Percentiles rank a stretch among this genome's conserved stretches.
phyloP scores from a whole-genome alignment of 768 basidiomycete genomes.

The Podaxis sp. region DNA sequence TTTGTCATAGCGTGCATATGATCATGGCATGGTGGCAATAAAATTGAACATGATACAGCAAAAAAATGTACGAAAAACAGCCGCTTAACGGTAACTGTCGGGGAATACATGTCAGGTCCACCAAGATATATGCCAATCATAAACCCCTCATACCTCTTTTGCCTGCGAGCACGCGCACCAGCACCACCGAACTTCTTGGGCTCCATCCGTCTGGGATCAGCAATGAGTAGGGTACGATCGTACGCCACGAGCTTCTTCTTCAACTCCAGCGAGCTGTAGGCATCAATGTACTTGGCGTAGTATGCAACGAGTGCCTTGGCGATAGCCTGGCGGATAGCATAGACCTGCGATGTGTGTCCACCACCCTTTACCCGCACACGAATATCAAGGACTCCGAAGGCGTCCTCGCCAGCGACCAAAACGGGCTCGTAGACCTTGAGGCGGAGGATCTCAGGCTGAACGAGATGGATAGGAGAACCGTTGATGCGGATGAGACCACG shows the following conservation, averaged over 20 bases:
- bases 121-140: neutral
- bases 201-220: conserved; percentile 96
- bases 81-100: conserved; percentile 75
- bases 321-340: conserved; percentile 98
- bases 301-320: conserved; percentile 97
- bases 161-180: conserved; percentile 97
- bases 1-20: conserved; percentile 22
- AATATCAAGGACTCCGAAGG: conserved; percentile 87
- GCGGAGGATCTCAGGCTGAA: conserved; percentile 93
- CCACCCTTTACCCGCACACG: conserved; percentile 98
- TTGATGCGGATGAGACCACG: conserved; percentile 96
- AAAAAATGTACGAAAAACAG: conserved; percentile 33
- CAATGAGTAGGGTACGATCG: conserved; percentile 87
- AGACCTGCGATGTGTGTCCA: conserved; percentile 98
- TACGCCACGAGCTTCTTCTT: conserved; percentile 98
- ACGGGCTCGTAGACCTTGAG: conserved; percentile 98
- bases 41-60: conserved; percentile 46
- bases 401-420: conserved; percentile 89
- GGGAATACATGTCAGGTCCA: conserved; percentile 16
- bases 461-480: conserved; percentile 93
- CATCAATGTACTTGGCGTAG: conserved; percentile 98
- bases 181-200: conserved; percentile 99
- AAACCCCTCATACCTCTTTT: conserved; percentile 74
- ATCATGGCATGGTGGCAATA: conserved; percentile 35
- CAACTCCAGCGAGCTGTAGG: conserved; percentile 93